Base-by-base conservation (phyloP, 306 rosid genomes). In the Rosa rugosa region DNA sequence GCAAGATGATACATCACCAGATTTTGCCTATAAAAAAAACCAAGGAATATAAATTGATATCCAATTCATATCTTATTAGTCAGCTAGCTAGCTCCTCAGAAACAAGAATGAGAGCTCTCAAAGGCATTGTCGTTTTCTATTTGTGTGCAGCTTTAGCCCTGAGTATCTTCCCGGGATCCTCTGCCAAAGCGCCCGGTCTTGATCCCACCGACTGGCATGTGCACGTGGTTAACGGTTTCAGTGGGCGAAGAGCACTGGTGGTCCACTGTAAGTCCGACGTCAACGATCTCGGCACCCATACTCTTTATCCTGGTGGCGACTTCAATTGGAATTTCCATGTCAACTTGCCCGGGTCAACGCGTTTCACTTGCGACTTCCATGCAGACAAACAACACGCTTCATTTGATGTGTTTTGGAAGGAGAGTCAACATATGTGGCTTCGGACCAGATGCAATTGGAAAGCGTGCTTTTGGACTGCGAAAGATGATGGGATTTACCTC, bases 401-500 rank as follows among this genome's bases (percentile, higher is more conserved):
- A 0, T 75, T 75, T 11, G 54, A 49, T 0, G 83, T 56, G 16
- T 77, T 77, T 45, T 71, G 82, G 79, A 23, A 5, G 5, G 79
- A 80, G 18, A 7, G 54, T 14, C 1, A 1, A 4, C 42, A 42
- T 22, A 18, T 1, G 20, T 80, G 79, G 83, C 83, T 80, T 1
- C 34, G 17, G 47, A 5, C 18, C 5, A 42, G 54, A 14, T 80
- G 79, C 40, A 6, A 20, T 3, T 11, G 27, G 2, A 41, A 47
- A 1, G 34, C 5, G 3, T 76, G 81, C 36, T 16, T 70, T 46
- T 81, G 84, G 84, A 59, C 4, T 4, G 84, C 81, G 2, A 76
- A 75, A 71, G 81, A 76, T 22, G 84, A 50, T 27, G 84, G 81
- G 46, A 17, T 81, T 76, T 75, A 69, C 57, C 11, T 81, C 8